Evolutionary conservation across 192 early-diverging fungal species (phyloP), one percentile per base, ranked within the genome.

Genomic region (Podila horticola): DNA sequence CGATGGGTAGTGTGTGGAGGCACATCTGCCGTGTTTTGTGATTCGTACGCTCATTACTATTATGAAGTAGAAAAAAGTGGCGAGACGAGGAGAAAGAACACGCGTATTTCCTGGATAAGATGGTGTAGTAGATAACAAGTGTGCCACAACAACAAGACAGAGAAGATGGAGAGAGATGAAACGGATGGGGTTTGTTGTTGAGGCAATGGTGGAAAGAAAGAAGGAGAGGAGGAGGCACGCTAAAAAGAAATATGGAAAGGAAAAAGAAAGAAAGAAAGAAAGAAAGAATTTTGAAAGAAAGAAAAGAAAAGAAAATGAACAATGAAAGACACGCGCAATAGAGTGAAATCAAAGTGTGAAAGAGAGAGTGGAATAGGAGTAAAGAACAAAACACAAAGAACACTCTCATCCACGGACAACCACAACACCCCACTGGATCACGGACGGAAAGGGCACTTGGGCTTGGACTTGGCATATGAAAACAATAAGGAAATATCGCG

Each of bases 11-110:
- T 66, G 74, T 31, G 68, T 66, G 6, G 64, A 71, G 48, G 63
- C 64, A 34, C 63, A 58, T 36, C 69, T 45, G 59, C 64, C 69
- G 49, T 79, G 66, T 20, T 72, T 67, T 72, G 69, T 50, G 28
- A 49, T 31, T 28, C 69, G 69, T 1, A 79, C 49, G 45, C 64
- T 77, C 74, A 75, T 77, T 19, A 45, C n/a, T 20, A 48, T 19
- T 50, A 28, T 22, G 12, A 17, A 31, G 52, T 3, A 52, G 55
- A 9, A 4, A 13, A 55, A 12, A 48, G 30, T 9, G 52, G 29
- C 12, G 50, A 58, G 59, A 57, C n/a, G n/a, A 22, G 33, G 50
- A 10, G 31, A 13, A 34, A 28, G 24, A 31, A 38, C 2, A 45
- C 41, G 41, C 41, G 41, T 45, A 1, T 45, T 15, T 45, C 41